phyloP scores from a whole-genome alignment of 306 rosid species.

The Lathyrus sativus region DNA sequence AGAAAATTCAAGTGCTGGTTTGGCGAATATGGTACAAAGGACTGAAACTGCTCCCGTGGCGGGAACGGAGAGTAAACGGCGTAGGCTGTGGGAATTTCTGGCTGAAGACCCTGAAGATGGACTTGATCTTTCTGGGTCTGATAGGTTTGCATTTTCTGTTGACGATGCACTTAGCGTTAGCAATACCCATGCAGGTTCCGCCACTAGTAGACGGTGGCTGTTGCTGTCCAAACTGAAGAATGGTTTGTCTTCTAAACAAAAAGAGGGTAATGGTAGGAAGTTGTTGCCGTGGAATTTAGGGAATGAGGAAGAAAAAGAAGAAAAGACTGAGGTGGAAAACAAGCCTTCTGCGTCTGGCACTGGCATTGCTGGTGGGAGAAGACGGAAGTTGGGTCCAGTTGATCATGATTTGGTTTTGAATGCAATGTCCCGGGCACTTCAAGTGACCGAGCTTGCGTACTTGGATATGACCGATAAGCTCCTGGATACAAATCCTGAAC shows the following conservation, averaged over 20 bases:
- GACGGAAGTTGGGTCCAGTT: slow-evolving; percentile 75
- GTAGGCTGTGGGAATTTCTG: slow-evolving; percentile 77
- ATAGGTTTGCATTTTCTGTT: slow-evolving; percentile 89
- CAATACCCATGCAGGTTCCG: slow-evolving; percentile 80
- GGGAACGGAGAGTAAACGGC: slow-evolving; percentile 58
- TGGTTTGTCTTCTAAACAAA: slow-evolving; percentile 77
- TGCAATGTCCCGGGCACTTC: slow-evolving; percentile 79
- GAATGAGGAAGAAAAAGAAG: slow-evolving; percentile 67
- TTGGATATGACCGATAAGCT: slow-evolving; percentile 89
- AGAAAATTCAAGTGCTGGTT: slow-evolving; percentile 34
- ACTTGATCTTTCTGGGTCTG: slow-evolving; percentile 92
- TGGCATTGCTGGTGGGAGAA: slow-evolving; percentile 47
- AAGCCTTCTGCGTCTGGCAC: slow-evolving; percentile 37
- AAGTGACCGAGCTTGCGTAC: slow-evolving; percentile 70
- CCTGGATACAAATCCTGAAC: slow-evolving; percentile 75
- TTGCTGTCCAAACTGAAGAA: slow-evolving; percentile 72
- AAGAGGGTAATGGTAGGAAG: slow-evolving; percentile 63
- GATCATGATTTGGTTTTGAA: slow-evolving; percentile 75
- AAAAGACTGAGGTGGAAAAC: slow-evolving; percentile 61
- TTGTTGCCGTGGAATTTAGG: slow-evolving; percentile 71
- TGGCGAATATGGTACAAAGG: slow-evolving; percentile 49
- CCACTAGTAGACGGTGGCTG: slow-evolving; percentile 74
- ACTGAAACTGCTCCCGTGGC: not conserved
- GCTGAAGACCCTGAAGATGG: slow-evolving; percentile 81
- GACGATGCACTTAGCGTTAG: slow-evolving; percentile 81